Percentiles rank a stretch among this genome's conserved stretches.
phyloP scores from a whole-genome alignment of 345 rosid species.

The Litchi chinensis region DNA sequence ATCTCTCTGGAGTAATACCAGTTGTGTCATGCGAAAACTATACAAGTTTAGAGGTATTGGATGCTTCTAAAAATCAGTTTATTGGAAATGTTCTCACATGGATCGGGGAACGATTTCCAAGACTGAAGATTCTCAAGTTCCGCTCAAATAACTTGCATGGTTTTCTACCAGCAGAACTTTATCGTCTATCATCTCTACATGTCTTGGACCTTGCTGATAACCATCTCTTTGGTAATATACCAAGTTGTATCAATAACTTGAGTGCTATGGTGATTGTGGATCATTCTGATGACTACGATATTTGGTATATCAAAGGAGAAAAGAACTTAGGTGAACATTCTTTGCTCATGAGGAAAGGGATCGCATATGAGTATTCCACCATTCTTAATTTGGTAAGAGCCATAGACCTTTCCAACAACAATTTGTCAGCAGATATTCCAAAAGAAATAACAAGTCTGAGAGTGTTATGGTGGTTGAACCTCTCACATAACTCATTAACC shows the following conservation, averaged over 20 bases:
- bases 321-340: not conserved
- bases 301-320: not conserved
- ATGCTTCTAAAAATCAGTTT: too few species aligned
- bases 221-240: too few species aligned
- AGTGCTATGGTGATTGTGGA: not conserved
- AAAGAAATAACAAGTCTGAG: conserved; percentile 15
- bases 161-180: too few species aligned
- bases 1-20: too few species aligned
- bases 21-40: too few species aligned
- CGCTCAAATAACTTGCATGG: too few species aligned
- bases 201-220: too few species aligned
- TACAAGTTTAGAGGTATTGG: too few species aligned
- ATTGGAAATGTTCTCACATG: too few species aligned
- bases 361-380: conserved; percentile 19
- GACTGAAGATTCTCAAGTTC: too few species aligned
- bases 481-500: conserved; percentile 19
- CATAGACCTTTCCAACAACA: conserved; percentile 30
- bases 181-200: too few species aligned
- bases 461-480: conserved; percentile 21
- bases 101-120: too few species aligned
- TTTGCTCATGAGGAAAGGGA: conserved; percentile 26
- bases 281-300: not conserved
- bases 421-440: conserved; percentile 19
- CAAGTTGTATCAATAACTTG: conserved; percentile 3
- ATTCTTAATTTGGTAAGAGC: conserved; percentile 11